A percentile compares a stretch with the other conserved stretches of the same genome.
Evolutionary conservation across 2,329 filamentous ascomycete genomes (phyloP).

Genomic region (Alternaria sp.): DNA sequence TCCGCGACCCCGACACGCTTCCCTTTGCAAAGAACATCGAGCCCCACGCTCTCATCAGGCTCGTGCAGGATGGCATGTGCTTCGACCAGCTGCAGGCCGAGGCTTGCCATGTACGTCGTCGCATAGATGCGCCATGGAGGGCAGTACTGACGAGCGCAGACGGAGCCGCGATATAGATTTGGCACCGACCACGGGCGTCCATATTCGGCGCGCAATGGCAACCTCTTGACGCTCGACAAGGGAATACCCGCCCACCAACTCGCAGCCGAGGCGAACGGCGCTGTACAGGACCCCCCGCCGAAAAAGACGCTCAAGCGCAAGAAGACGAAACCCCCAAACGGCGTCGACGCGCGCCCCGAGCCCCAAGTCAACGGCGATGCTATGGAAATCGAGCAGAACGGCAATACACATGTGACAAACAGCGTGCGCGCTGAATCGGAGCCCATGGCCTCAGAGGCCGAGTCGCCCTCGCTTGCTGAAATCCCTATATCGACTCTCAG

Average conservation of each 20-base stretch:
- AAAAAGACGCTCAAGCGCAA: slow-evolving; percentile 49
- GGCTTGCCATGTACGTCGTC: slow-evolving; percentile 46
- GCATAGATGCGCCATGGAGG: background rate
- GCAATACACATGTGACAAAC: slow-evolving; percentile 39
- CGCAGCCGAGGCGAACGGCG: slow-evolving; percentile 46
- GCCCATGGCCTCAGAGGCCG: slow-evolving; percentile 47
- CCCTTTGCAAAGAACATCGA: slow-evolving; percentile 68
- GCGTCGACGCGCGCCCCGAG: slow-evolving; percentile 43
- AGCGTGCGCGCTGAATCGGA: slow-evolving; percentile 49
- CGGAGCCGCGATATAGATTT: slow-evolving; percentile 48
- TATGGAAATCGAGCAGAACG: slow-evolving; percentile 57
- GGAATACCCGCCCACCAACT: slow-evolving; percentile 48
- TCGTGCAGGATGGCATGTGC: slow-evolving; percentile 70
- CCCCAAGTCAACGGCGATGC: slow-evolving; percentile 56
- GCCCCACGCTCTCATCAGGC: slow-evolving; percentile 65
- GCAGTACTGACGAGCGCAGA: slow-evolving; percentile 38
- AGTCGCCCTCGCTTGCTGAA: slow-evolving; percentile 51
- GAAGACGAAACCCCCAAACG: slow-evolving; percentile 45
- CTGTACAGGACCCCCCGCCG: slow-evolving; percentile 43
- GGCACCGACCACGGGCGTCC: slow-evolving; percentile 52
- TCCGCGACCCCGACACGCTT: slow-evolving; percentile 67
- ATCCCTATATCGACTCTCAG: slow-evolving; percentile 52
- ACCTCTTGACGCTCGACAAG: slow-evolving; percentile 47
- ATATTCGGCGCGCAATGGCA: slow-evolving; percentile 51
- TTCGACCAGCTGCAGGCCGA: slow-evolving; percentile 56